Conservation (phyloP, 805 yeast species). For the Suhomyces faveliae region DNA sequence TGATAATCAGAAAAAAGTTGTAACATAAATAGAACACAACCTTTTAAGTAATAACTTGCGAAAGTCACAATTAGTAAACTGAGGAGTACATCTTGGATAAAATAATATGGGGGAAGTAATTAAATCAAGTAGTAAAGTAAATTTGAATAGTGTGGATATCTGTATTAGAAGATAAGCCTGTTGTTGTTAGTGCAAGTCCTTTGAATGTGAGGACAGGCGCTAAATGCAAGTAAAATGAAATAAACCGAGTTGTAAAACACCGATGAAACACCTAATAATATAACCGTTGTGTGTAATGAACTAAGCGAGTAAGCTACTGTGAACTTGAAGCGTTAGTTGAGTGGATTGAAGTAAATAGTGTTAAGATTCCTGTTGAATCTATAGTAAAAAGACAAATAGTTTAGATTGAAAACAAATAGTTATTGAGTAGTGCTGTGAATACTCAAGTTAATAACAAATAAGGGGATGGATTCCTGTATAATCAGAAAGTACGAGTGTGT, state of each 20-base stretch:
- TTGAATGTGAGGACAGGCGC: background rate
- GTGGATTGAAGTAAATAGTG: background rate
- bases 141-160: background rate
- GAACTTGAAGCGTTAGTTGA: background rate
- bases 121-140: background rate
- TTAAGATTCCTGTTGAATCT: background rate
- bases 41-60: background rate
- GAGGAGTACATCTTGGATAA: conserved; percentile 2
- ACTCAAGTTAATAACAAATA: background rate
- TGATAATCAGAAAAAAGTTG: background rate
- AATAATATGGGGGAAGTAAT: background rate
- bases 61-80: background rate
- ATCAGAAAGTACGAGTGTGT: no score
- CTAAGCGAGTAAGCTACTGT: background rate
- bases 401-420: background rate
- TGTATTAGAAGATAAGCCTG: background rate
- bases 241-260: background rate
- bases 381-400: no score
- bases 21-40: background rate
- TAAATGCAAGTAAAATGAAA: background rate
- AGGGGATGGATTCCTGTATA: background rate
- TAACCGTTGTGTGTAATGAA: background rate
- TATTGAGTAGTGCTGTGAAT: background rate
- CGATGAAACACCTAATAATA: background rate
- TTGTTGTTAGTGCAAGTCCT: background rate